Base-by-base conservation (phyloP, 768 basidiomycete species). In the Rhizopogon vesiculosus region DNA sequence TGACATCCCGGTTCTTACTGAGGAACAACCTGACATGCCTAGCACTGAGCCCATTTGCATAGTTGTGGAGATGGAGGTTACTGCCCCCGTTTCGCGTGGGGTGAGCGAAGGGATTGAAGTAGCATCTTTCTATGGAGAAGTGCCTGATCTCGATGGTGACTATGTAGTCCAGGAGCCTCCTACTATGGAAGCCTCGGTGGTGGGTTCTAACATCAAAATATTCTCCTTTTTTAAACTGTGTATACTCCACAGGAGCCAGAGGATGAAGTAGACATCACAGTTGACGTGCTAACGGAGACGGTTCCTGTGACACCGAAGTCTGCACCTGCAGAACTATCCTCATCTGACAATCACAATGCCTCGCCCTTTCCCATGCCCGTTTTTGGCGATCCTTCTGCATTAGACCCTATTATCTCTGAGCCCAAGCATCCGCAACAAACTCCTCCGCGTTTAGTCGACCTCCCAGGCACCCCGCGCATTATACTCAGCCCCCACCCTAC, bases 331-430 rank as follows among this genome's bases (percentile, higher is more conserved):
- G 35, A 49, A 49, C 22, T 1, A 22, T n/a, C 35, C 19, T 25
- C 48, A 49, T 49, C 10, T 35, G 33, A 48, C 9, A 22, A 52
- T 16, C 45, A 29, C 25, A 53, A 29, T 5, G 8, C 12, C 16
- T 43, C 52, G 7, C 16, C 13, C 46, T 49, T 54, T 45, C 73
- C 76, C 9, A 73, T 76, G 68, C 77, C 77, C 18, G 60, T 78
- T 42, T 70, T 66, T 7, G 76, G 77, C 7, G 71, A 78, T 59
- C 71, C 74, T 28, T 64, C 61, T 31, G 69, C 74, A 13, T 68
- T 71, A 13, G 77, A 79, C 55, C 73, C 74, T 13, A 66, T 71
- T 15, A 13, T 29, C 19, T 54, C 9, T 55, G 61, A 45, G 59
- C 43, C 35, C 41, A 53, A 40, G 33, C 13, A 42, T 18, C 31